Percentiles rank a stretch among this genome's conserved stretches.
Evolutionary conservation across 805 yeast species (phyloP).

Genomic region (Myxozyma kluyveri): DNA sequence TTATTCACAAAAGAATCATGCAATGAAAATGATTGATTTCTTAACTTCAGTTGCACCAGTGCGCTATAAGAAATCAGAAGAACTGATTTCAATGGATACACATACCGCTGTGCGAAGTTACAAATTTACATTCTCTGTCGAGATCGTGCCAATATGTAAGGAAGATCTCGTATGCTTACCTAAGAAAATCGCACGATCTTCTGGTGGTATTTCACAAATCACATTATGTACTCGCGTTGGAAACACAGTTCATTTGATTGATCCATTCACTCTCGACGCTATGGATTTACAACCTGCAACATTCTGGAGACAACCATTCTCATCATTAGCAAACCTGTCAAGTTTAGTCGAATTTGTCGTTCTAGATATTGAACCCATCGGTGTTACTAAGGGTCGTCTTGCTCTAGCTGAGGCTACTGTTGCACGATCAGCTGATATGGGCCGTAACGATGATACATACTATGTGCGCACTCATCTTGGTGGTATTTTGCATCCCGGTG

Average conservation of each 20-base stretch:
- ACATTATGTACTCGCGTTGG: constrained; percentile 82
- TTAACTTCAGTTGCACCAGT: constrained; percentile 80
- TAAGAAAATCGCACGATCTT: constrained; percentile 72
- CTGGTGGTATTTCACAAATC: constrained; percentile 79
- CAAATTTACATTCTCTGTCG: constrained; percentile 89
- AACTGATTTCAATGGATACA: constrained; percentile 85
- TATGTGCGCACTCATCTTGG: constrained; percentile 91
- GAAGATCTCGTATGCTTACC: constrained; percentile 95
- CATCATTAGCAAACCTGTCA: constrained; percentile 60
- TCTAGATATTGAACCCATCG: constrained; percentile 90
- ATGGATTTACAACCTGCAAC: constrained; percentile 69
- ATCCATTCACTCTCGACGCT: constrained; percentile 73
- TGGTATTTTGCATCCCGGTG: constrained; percentile 93
- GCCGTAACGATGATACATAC: constrained; percentile 76
- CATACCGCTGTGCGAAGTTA: constrained; percentile 85
- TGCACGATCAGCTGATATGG: constrained; percentile 86
- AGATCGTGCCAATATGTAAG: constrained; percentile 93
- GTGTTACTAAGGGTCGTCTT: constrained; percentile 68
- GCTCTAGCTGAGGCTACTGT: constrained; percentile 88
- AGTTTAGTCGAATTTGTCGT: constrained; percentile 81
- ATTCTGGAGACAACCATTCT: constrained; percentile 82
- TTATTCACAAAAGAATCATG: constrained; percentile 84
- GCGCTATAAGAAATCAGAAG: constrained; percentile 79
- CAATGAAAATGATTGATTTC: constrained; percentile 90
- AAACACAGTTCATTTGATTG: constrained; percentile 80